A percentile compares a stretch with the other conserved stretches of the same genome.
phyloP scores from a whole-genome alignment of 2,329 filamentous ascomycete species.

The Apiospora phragmitis region DNA sequence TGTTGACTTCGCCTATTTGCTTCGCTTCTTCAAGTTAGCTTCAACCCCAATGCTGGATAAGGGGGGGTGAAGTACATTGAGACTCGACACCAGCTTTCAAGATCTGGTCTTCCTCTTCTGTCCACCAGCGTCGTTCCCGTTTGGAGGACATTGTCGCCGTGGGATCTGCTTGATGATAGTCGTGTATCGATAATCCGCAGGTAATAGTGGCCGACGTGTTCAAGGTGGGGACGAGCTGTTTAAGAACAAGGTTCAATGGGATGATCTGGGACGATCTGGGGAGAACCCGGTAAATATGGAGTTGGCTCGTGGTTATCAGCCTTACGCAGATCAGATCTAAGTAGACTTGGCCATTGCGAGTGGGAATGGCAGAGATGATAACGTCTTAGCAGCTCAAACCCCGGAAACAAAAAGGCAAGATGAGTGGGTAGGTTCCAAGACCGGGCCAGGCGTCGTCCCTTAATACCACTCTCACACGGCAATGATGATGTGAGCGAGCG shows the following conservation, averaged over 20 bases:
- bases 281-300: background rate
- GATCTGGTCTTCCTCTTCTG: background rate
- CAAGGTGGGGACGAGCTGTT: background rate
- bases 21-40: background rate
- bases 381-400: background rate
- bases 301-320: background rate
- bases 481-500: background rate
- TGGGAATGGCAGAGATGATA: background rate
- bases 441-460: background rate
- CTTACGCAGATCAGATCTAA: background rate
- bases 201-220: background rate
- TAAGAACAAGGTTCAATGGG: background rate
- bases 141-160: background rate
- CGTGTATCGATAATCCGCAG: background rate
- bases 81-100: background rate
- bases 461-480: background rate
- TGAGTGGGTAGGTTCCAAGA: background rate
- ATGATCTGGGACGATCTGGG: background rate
- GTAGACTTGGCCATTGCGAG: background rate
- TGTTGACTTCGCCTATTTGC: background rate
- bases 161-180: background rate
- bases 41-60: background rate
- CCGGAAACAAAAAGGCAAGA: background rate
- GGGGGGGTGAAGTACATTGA: background rate
- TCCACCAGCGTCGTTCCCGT: slow-evolving; percentile 9